phyloP scores from a whole-genome alignment of 805 yeast species.

The Metahyphopichia silvanorum region DNA sequence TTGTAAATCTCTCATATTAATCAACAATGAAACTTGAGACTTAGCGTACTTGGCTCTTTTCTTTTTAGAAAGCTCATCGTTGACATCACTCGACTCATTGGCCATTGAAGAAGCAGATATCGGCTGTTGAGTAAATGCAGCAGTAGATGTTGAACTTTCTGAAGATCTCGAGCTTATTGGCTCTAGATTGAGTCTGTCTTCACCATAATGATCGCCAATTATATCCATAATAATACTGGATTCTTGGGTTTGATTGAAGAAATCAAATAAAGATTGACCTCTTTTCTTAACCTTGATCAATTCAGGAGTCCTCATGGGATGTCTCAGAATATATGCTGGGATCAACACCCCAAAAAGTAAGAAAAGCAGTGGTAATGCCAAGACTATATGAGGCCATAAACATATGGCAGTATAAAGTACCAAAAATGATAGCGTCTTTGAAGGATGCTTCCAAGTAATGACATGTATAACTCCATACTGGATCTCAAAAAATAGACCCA shows the following conservation, averaged over 20 bases:
- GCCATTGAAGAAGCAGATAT: conserved; percentile 2
- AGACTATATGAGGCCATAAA: conserved; percentile 64
- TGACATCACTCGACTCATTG: conserved; percentile 1
- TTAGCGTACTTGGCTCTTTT: conserved; percentile 18
- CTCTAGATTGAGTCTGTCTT: conserved; percentile 7
- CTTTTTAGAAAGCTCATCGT: conserved; percentile 8
- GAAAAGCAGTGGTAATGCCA: conserved; percentile 59
- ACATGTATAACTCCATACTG: conserved; percentile 62
- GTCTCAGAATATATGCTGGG: conserved; percentile 68
- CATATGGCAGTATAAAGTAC: conserved; percentile 64
- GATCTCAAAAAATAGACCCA: conserved; percentile 54
- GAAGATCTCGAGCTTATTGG: conserved; percentile 11
- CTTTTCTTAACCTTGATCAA: conserved; percentile 44
- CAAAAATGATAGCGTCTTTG: conserved; percentile 60
- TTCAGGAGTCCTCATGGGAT: conserved; percentile 52
- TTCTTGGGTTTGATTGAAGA: conserved; percentile 27
- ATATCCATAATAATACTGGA: conserved; percentile 31
- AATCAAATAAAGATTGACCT: conserved; percentile 53
- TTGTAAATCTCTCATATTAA: conserved; percentile 74
- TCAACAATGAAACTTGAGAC: conserved; percentile 41
- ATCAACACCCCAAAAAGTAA: conserved; percentile 57
- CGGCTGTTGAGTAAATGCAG: conserved; percentile 5
- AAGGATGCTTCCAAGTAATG: conserved; percentile 73
- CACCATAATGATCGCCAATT: conserved; percentile 16
- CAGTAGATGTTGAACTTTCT: conserved; percentile 10